Evolutionary conservation across 1,284 basidiomycete species (phyloP), one percentile per base, ranked within the genome.

Genomic region (Pseudozyma flocculosa): DNA sequence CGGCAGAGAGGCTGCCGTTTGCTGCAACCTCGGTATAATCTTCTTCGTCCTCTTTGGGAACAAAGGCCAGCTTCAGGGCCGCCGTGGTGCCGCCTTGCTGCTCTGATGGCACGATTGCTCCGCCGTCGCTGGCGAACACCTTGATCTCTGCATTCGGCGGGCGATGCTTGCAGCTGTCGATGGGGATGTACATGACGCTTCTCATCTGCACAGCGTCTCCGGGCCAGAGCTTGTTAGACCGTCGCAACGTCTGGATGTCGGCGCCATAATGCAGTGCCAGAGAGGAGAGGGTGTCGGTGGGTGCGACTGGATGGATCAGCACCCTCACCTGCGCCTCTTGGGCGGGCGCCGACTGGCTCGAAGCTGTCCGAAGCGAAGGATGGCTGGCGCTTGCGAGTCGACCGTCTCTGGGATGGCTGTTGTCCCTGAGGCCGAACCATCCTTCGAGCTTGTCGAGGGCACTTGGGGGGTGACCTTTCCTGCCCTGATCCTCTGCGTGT

Each of bases 181-280:
- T 48, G 24, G 75, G 75, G 23, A 77, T 60, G 65, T 70, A 75
- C 40, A 77, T 54, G 41, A 56, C 46, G 46, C 68, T 67, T 39
- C 73, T 65, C 48, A 72, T 73, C 50, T 74, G 75, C 1, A 69
- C 66, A 8, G 62, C 62, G 48, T 77, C 75, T 30, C 73, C 72
- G 4, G 72, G 72, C 75, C 75, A 77, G 11, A 77, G 60, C 19
- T 68, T 62, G 51, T 77, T 77, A 21, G 68, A 67, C 24, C 69
- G 66, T 26, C 73, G 65, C 14, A 77, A 50, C 15, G 62, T 52
- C 24, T 62, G 54, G 11, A 64, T 70, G 40, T 77, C 73, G n/a
- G 70, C 62, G 9, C 72, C 72, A 43, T 77, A 77, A n/a, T 65
- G 60, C 11, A 77, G 56, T 5, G 75, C 68, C 30, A 77, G 43